Evolutionary conservation across 306 rosid genomes (phyloP).

Genomic region (Inga oerstediana): DNA sequence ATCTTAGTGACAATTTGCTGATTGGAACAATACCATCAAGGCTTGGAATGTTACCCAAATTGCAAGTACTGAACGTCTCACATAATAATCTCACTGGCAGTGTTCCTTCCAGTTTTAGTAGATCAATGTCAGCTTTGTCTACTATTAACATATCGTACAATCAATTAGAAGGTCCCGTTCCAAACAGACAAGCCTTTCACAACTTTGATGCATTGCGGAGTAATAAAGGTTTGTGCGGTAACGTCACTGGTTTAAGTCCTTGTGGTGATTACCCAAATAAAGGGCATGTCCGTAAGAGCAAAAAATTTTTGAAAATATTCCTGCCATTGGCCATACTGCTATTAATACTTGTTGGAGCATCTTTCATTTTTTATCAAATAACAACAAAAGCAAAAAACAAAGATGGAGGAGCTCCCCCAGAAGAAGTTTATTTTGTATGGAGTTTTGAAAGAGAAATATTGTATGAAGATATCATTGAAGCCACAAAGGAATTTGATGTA

Average conservation of each 20-base stretch:
- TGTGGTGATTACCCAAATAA: not conserved
- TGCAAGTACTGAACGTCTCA: slow-evolving; percentile 41
- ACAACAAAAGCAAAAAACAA: not conserved
- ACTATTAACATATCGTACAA: not conserved
- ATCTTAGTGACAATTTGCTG: not conserved
- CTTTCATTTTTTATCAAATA: not conserved
- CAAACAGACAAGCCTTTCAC: slow-evolving; percentile 11
- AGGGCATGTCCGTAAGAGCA: not conserved
- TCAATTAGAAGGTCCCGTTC: slow-evolving; percentile 24
- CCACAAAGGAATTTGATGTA: not conserved
- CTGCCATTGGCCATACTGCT: not conserved
- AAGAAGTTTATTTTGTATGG: not conserved
- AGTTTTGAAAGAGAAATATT: not conserved
- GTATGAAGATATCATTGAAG: slow-evolving; percentile 12
- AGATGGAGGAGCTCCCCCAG: not conserved
- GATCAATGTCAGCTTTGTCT: not conserved
- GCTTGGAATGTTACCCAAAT: slow-evolving; percentile 21
- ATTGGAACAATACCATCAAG: slow-evolving; percentile 27
- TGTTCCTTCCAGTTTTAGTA: slow-evolving; percentile 23
- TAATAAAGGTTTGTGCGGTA: slow-evolving; percentile 10
- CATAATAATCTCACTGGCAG: slow-evolving; percentile 40
- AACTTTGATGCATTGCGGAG: slow-evolving; percentile 6
- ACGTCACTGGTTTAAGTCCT: not conserved
- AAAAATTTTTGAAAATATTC: not conserved
- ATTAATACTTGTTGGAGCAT: not conserved